Evolutionary conservation across 2,329 filamentous ascomycete species (phyloP).

Genomic region (Epichloe gansuensis): DNA sequence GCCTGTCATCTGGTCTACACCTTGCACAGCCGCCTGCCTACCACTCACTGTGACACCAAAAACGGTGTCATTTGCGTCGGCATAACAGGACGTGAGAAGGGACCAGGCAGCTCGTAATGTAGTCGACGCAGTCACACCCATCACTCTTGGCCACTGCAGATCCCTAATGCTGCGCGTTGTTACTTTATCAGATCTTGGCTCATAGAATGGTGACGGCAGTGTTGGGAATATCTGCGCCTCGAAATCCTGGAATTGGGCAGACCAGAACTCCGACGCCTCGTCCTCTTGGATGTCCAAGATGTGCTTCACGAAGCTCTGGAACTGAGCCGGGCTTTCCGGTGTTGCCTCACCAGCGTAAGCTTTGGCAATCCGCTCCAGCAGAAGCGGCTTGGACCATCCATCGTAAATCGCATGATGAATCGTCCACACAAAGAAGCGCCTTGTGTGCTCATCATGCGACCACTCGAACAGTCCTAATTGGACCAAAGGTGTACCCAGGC

Average conservation of each 20-base stretch:
- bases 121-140: conserved; percentile 11
- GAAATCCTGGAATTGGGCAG: conserved; percentile 22
- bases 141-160: conserved; percentile 9
- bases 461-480: conserved; percentile 5
- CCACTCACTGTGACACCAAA: conserved; percentile 18
- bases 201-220: conserved; percentile 3
- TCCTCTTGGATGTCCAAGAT: conserved; percentile 20
- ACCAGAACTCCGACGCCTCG: conserved; percentile 26
- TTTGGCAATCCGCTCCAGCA: conserved; percentile 9
- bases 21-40: conserved; percentile 13
- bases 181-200: conserved; percentile 3
- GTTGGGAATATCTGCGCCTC: conserved; percentile 7
- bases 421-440: conserved; percentile 8
- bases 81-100: conserved; percentile 25
- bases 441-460: neutral
- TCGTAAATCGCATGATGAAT: conserved; percentile 36
- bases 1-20: conserved; percentile 15
- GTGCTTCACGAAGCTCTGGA: conserved; percentile 31
- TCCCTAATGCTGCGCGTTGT: conserved; percentile 1
- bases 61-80: conserved; percentile 19
- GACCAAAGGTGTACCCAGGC: conserved; percentile 8
- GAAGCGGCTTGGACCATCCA: conserved; percentile 36
- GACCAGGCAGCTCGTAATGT: conserved; percentile 17
- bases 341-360: conserved; percentile 7
- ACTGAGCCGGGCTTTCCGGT: neutral